phyloP scores from a whole-genome alignment of 345 rosid genomes.

The Excoecaria agallocha region DNA sequence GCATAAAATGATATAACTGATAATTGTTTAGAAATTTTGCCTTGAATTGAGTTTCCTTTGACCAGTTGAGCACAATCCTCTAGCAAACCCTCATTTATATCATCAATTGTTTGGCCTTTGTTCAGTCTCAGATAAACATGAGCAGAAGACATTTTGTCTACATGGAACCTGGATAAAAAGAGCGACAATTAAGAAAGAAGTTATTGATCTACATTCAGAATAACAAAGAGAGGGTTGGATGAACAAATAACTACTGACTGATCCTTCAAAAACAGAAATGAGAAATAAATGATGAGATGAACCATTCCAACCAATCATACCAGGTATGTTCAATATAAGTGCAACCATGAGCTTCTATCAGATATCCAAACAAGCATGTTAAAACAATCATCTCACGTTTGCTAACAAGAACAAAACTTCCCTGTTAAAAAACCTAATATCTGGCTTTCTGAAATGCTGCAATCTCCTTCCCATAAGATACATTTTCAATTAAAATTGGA shows the following conservation, averaged over 20 bases:
- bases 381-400: neutral
- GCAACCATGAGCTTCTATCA: neutral
- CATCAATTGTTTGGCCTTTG: slow-evolving; percentile 82
- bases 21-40: slow-evolving; percentile 28
- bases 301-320: neutral
- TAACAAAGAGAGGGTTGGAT: neutral
- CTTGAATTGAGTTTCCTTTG: slow-evolving; percentile 98
- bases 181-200: neutral
- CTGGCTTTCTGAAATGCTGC: neutral
- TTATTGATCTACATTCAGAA: no score
- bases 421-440: no score
- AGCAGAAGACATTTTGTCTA: slow-evolving; percentile 98
- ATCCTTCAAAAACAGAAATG: neutral
- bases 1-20: neutral
- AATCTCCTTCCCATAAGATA: neutral
- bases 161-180: slow-evolving; percentile 75
- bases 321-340: neutral
- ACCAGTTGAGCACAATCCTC: slow-evolving; percentile 99
- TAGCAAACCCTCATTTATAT: slow-evolving; percentile 73
- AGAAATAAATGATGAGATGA: neutral
- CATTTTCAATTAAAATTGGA: neutral
- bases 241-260: neutral
- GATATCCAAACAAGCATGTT: neutral
- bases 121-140: slow-evolving; percentile 93
- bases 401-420: neutral